These are phyloP conservation scores for Pyrus hybrid DNA, from an alignment of 331 rosid genomes.

Conservation along the genomic window DNA sequence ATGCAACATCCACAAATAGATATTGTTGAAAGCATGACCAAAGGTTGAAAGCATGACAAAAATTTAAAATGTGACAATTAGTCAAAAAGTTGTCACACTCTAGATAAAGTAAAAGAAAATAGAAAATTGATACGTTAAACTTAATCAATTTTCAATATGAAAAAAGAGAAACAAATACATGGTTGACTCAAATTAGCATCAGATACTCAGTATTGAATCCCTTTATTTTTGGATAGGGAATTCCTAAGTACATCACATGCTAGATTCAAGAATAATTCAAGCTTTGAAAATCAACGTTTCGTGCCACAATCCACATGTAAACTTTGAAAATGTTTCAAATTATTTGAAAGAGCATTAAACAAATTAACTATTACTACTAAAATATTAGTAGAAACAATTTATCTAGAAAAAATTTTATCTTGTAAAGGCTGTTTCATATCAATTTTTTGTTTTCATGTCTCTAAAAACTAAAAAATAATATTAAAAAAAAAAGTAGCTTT, in stretches of 20 bases:
- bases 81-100: not conserved
- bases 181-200: not conserved
- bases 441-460: not conserved
- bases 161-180: too few species aligned
- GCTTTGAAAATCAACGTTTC: not conserved
- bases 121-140: too few species aligned
- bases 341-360: not conserved
- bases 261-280: not conserved
- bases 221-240: not conserved
- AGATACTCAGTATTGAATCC: not conserved
- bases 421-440: not conserved
- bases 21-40: too few species aligned
- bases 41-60: too few species aligned
- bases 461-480: not conserved
- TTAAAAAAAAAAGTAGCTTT: too few species aligned
- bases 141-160: not conserved
- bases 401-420: not conserved
- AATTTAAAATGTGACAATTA: rapidly evolving
- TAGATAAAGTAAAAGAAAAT: too few species aligned
- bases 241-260: not conserved
- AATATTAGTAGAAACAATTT: not conserved
- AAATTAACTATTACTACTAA: not conserved
- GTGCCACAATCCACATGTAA: not conserved
- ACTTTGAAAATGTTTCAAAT: not conserved
- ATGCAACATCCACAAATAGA: not conserved